A percentile compares a stretch with the other conserved stretches of the same genome.
Conservation (phyloP, 225 moss, liverwort and hornwort genomes). For the Lunularia cruciata region DNA sequence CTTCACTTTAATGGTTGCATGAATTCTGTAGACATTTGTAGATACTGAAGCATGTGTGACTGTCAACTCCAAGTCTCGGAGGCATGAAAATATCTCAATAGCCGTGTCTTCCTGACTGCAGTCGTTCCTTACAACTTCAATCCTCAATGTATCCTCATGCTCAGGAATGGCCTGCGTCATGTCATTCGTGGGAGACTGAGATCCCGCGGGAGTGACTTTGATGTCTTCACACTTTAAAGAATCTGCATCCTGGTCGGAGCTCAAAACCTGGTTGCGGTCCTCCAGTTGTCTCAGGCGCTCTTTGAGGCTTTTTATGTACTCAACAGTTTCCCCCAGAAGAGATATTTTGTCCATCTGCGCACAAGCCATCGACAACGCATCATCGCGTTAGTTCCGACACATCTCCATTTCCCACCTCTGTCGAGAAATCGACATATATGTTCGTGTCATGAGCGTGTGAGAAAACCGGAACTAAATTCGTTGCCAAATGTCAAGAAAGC, state of each 20-base stretch:
- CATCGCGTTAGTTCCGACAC: neutral
- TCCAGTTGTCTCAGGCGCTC: conserved; percentile 17
- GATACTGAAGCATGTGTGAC: conserved; percentile 20
- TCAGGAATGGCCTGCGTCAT: conserved; percentile 13
- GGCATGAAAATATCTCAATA: conserved; percentile 12
- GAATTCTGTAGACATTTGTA: conserved; percentile 16
- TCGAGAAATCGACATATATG: too few species aligned
- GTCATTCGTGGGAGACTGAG: conserved; percentile 10
- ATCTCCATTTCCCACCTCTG: neutral
- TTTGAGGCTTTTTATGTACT: conserved; percentile 24
- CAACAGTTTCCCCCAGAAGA: conserved; percentile 13
- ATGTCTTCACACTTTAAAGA: neutral
- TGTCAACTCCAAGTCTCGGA: conserved; percentile 13
- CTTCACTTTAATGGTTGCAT: conserved; percentile 18
- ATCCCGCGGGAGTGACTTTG: conserved; percentile 2
- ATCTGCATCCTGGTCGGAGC: neutral
- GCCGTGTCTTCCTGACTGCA: conserved; percentile 25
- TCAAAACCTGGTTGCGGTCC: conserved; percentile 2
- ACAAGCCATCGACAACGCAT: neutral
- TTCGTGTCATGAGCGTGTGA: too few species aligned
- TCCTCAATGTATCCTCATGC: conserved; percentile 12
- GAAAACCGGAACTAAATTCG: too few species aligned
- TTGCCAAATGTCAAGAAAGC: too few species aligned
- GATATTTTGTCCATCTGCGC: conserved; percentile 23
- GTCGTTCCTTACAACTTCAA: conserved; percentile 23